Conservation (phyloP, 2,329 filamentous ascomycete genomes). For the Xylariaceae sp. region DNA sequence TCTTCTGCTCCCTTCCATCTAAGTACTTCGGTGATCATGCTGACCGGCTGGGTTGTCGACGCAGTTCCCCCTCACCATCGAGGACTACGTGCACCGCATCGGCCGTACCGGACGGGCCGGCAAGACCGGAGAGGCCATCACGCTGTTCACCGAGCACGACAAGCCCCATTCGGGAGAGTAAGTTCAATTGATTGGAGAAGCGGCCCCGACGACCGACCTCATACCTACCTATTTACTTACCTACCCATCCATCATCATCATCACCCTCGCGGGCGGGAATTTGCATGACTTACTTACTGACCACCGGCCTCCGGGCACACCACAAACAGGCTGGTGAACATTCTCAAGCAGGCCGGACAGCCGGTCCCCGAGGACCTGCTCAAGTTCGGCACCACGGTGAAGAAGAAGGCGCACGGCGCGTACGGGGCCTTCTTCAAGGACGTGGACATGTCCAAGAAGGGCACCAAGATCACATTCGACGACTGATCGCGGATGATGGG, state of each 20-base stretch:
- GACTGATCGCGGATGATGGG: slow-evolving; percentile 7
- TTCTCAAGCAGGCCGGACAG: slow-evolving; percentile 88
- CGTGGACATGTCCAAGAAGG: slow-evolving; percentile 71
- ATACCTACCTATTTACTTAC: too few species aligned
- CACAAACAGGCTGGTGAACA: slow-evolving; percentile 71
- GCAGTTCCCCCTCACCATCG: slow-evolving; percentile 83
- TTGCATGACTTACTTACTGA: too few species aligned
- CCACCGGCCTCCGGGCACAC: too few species aligned
- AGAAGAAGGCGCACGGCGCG: slow-evolving; percentile 94
- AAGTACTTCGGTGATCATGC: too few species aligned
- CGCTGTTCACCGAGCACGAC: slow-evolving; percentile 90
- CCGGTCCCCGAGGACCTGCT: slow-evolving; percentile 81
- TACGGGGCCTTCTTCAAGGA: slow-evolving; percentile 97
- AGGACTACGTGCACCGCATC: slow-evolving; percentile 97
- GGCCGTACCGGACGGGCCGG: slow-evolving; percentile 91
- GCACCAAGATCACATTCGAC: slow-evolving; percentile 90
- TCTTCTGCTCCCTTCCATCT: too few species aligned
- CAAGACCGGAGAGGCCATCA: slow-evolving; percentile 81
- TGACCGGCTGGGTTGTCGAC: too few species aligned
- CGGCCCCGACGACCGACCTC: too few species aligned
- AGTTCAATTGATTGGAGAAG: slow-evolving; percentile 41
- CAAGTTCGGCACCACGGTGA: slow-evolving; percentile 96
- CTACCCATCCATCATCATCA: background rate
- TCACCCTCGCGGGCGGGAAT: too few species aligned
- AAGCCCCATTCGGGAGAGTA: slow-evolving; percentile 84